These are phyloP conservation scores for Daldinia decipiens DNA, from an alignment of 495 filamentous ascomycete genomes.

Conservation along the genomic window DNA sequence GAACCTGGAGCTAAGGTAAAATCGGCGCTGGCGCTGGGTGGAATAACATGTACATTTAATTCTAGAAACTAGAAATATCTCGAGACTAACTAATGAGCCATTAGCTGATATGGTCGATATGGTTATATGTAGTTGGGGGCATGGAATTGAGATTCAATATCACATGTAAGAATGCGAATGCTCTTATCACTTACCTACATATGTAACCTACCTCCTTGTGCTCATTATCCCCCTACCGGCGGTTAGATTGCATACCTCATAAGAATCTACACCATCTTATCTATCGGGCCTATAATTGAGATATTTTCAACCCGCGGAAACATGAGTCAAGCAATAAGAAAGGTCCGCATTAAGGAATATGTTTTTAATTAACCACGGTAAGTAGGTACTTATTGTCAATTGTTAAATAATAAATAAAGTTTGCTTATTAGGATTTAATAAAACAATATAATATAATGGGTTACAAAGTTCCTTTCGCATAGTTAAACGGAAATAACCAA, in stretches of 20 bases:
- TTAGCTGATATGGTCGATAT: too few relatives aligned
- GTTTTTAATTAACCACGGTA: too few relatives aligned
- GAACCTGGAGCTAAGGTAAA: constrained; percentile 10
- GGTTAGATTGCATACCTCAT: background rate
- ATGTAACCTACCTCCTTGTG: background rate
- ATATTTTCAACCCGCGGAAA: background rate
- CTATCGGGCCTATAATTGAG: constrained; percentile 20
- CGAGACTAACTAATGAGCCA: background rate
- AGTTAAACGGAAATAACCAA: too few relatives aligned
- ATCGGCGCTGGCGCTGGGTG: background rate
- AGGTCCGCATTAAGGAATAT: background rate
- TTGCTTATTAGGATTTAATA: too few relatives aligned
- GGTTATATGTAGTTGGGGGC: background rate
- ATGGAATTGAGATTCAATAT: background rate
- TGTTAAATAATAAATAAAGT: too few relatives aligned
- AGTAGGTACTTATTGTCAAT: too few relatives aligned
- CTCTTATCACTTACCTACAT: background rate
- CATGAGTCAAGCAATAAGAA: background rate
- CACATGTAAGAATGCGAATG: background rate
- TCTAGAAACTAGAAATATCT: constrained; percentile 2
- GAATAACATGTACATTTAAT: background rate
- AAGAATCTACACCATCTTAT: constrained; percentile 5
- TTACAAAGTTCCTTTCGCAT: too few relatives aligned
- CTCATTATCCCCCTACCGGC: constrained; percentile 1
- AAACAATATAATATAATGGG: too few relatives aligned